These are phyloP conservation scores for Cladosporium sp. DNA, from an alignment of 2,329 filamentous ascomycete species.

Conservation along the genomic window DNA sequence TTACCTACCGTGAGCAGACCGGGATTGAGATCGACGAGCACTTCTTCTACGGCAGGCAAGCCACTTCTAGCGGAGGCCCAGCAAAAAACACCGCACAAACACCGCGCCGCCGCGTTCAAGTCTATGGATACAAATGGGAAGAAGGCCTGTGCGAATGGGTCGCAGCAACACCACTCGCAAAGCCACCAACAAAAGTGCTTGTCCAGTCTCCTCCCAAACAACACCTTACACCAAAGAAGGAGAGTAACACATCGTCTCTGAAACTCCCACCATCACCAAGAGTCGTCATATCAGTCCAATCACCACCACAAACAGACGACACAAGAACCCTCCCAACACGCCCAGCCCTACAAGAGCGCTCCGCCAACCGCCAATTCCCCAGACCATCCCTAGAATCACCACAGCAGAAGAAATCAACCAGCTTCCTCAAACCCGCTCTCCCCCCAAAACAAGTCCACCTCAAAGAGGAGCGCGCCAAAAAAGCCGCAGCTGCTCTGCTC, in stretches of 20 bases:
- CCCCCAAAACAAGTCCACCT: constrained; percentile 17
- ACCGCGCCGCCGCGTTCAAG: constrained; percentile 20
- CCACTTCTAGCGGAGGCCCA: neutral
- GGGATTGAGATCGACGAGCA: constrained; percentile 22
- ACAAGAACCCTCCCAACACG: neutral
- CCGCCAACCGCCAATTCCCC: neutral
- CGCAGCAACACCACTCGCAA: constrained; percentile 41
- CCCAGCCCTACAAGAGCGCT: neutral
- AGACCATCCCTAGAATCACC: no score
- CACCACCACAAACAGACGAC: neutral
- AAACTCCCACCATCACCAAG: neutral
- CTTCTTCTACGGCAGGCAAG: constrained; percentile 5
- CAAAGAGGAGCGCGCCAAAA: constrained; percentile 15
- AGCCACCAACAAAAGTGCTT: neutral
- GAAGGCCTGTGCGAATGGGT: constrained; percentile 52
- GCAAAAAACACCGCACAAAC: neutral
- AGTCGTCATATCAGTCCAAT: constrained; percentile 3
- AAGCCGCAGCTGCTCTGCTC: neutral
- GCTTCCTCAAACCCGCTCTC: neutral
- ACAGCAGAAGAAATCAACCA: neutral
- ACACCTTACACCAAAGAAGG: neutral
- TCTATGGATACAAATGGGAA: constrained; percentile 44
- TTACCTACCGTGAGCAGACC: constrained; percentile 21
- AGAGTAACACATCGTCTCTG: neutral
- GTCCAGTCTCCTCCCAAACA: neutral